Percentiles rank a stretch among this genome's conserved stretches.
Conservation (phyloP, 2,329 filamentous ascomycete species). For the Pseudocercospora eumusae region DNA sequence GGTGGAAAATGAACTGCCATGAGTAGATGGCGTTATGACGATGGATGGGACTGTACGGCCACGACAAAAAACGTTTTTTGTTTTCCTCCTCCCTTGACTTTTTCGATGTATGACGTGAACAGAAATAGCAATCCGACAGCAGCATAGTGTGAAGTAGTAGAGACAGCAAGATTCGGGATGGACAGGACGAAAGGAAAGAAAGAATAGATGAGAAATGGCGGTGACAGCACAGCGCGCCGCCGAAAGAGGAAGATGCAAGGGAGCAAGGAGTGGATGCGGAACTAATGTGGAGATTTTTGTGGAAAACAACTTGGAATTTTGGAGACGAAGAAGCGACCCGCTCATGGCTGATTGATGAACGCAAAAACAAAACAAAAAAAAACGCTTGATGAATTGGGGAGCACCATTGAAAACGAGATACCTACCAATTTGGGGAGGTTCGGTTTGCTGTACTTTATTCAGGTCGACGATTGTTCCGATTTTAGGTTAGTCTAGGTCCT, state of each 20-base stretch:
- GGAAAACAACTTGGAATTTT: neutral
- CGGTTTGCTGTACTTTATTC: slow-evolving; percentile 4
- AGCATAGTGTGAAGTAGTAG: neutral
- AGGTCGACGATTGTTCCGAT: neutral
- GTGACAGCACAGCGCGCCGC: too few species aligned
- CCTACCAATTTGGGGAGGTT: slow-evolving; percentile 8
- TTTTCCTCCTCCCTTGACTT: slow-evolving; percentile 8
- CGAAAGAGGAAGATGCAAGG: neutral
- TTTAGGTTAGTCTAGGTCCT: slow-evolving; percentile 18
- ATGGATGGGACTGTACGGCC: slow-evolving; percentile 13
- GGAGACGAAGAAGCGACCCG: neutral
- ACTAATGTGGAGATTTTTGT: slow-evolving; percentile 1
- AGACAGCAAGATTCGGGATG: slow-evolving; percentile 1
- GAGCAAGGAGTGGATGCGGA: neutral
- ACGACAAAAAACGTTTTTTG: slow-evolving; percentile 13
- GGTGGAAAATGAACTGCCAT: neutral
- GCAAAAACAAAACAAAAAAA: too few species aligned
- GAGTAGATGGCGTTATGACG: slow-evolving; percentile 10
- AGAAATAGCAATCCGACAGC: slow-evolving; percentile 6
- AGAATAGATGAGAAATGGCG: neutral
- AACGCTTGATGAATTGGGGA: too few species aligned
- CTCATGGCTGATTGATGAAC: too few species aligned
- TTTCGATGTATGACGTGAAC: slow-evolving; percentile 18
- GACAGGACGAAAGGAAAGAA: slow-evolving; percentile 7
- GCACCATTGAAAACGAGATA: too few species aligned